phyloP scores from a whole-genome alignment of 192 early-diverging fungal species.

The Phlyctochytrium planicorne region DNA sequence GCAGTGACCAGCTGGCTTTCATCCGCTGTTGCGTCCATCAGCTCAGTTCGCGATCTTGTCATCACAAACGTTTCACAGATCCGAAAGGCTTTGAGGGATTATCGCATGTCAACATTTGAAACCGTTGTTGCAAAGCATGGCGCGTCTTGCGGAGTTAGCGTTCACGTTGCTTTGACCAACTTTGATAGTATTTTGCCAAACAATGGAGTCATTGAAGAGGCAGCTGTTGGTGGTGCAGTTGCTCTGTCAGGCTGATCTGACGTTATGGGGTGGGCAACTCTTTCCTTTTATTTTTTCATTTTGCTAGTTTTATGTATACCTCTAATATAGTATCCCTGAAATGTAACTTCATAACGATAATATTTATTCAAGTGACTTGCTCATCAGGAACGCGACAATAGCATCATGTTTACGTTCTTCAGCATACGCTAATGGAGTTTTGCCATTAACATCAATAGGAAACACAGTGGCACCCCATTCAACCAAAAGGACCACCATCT shows the following conservation, averaged over 20 bases:
- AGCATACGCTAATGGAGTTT: no score
- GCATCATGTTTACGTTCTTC: no score
- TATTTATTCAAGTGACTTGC: no score
- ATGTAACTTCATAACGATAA: no score
- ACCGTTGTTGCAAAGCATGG: neutral
- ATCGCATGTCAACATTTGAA: neutral
- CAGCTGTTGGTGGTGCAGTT: conserved; percentile 1
- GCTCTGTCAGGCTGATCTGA: neutral
- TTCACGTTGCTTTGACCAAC: neutral
- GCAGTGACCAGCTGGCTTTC: neutral
- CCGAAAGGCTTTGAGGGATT: neutral
- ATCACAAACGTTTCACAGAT: neutral
- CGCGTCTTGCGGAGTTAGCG: neutral
- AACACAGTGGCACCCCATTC: no score
- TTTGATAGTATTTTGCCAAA: neutral
- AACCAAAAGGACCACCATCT: no score
- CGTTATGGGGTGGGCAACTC: no score
- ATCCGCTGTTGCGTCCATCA: neutral
- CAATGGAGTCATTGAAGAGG: neutral
- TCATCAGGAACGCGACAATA: no score
- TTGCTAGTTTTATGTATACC: no score
- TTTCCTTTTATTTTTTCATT: no score
- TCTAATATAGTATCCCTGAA: no score
- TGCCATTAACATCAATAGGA: no score
- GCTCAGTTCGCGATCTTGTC: neutral